Evolutionary conservation across 495 filamentous ascomycete genomes (phyloP).

Genomic region (Neurospora tetraspora): DNA sequence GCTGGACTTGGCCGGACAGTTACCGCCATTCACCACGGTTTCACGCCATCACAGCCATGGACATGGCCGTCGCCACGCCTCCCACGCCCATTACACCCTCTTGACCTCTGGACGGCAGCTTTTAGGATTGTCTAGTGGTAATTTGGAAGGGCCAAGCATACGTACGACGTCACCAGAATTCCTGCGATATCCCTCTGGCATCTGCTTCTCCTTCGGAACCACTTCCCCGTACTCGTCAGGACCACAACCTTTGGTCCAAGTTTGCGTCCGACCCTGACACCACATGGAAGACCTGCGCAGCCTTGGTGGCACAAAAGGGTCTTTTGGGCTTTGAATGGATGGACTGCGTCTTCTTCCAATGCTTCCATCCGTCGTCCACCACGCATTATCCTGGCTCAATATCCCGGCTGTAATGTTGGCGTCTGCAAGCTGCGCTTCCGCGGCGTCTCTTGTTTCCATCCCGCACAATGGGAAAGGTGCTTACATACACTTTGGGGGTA

Average conservation of each 20-base stretch:
- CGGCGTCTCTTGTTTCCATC: constrained; percentile 1
- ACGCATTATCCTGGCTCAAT: constrained; percentile 11
- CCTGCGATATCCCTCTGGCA: neutral
- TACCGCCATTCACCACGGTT: no score
- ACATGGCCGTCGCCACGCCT: neutral
- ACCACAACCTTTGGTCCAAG: neutral
- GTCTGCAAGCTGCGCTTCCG: constrained; percentile 10
- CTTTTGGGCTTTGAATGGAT: constrained; percentile 2
- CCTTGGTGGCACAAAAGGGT: constrained; percentile 2
- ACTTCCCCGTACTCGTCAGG: neutral
- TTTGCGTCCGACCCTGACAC: neutral
- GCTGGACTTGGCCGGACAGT: no score
- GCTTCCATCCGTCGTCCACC: constrained; percentile 14
- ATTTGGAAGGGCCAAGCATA: neutral
- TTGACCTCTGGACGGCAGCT: neutral
- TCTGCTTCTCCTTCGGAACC: neutral
- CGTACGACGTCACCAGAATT: neutral
- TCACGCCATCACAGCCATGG: neutral
- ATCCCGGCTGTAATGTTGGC: constrained; percentile 10
- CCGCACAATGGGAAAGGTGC: neutral
- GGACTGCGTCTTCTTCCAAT: constrained; percentile 12
- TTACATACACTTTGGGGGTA: neutral
- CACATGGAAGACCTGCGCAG: neutral
- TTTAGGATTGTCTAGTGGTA: neutral
- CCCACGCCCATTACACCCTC: neutral